Conservation (phyloP, 2,329 filamentous ascomycete genomes). For the Ophioceras dolichostomum region DNA sequence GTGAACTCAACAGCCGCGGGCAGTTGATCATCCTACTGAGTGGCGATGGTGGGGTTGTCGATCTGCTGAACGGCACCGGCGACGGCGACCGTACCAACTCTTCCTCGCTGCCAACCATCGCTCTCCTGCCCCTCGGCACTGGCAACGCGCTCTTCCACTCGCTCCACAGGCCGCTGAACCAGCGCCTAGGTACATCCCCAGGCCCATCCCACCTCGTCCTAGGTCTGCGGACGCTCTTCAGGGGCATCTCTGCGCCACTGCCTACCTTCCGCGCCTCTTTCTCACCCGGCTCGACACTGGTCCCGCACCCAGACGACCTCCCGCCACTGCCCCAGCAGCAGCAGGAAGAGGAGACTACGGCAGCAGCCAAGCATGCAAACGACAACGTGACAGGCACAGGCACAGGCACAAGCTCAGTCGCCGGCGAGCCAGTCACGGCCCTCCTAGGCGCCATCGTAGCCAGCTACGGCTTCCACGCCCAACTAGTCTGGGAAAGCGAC, state of each 20-base stretch:
- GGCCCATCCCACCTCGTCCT: conserved; percentile 31
- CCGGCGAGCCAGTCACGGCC: conserved; percentile 20
- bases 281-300: conserved; percentile 40
- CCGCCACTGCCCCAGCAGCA: not conserved
- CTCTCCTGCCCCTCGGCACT: conserved; percentile 49
- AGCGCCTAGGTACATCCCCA: conserved; percentile 33
- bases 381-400: conserved; percentile 11
- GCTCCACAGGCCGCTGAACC: conserved; percentile 44
- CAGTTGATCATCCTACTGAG: conserved; percentile 68
- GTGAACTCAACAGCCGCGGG: conserved; percentile 15
- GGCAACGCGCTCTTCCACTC: conserved; percentile 55
- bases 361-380: conserved; percentile 9
- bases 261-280: conserved; percentile 53
- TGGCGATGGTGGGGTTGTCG: conserved; percentile 78
- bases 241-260: conserved; percentile 39
- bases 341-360: conserved; percentile 1
- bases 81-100: conserved; percentile 7
- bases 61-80: conserved; percentile 57
- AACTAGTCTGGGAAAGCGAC: conserved; percentile 83
- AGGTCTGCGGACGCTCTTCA: conserved; percentile 47
- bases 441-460: conserved; percentile 68
- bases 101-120: conserved; percentile 27
- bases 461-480: conserved; percentile 83
- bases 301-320: conserved; percentile 21
- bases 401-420: conserved; percentile 10